A percentile compares a stretch with the other conserved stretches of the same genome.
These are phyloP conservation scores for Colletotrichum tropicale DNA, from an alignment of 2,329 filamentous ascomycete genomes.

Conservation along the genomic window DNA sequence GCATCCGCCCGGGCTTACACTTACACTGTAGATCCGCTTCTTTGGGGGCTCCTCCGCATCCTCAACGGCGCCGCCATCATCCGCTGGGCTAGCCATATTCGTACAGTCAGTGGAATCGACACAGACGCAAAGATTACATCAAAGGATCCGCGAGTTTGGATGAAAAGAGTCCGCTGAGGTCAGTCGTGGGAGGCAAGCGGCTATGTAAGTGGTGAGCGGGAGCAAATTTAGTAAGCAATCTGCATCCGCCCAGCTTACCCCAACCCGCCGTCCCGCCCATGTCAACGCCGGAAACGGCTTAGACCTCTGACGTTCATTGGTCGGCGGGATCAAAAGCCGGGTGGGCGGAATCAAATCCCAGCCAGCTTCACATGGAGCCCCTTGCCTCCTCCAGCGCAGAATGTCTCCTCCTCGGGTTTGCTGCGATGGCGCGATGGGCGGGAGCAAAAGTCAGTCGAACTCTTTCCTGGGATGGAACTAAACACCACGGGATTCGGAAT, in stretches of 20 bases:
- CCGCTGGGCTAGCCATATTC: not conserved
- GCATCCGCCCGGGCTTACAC: not conserved
- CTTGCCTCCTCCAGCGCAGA: not conserved
- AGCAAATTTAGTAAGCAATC: not conserved
- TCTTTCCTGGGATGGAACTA: not conserved
- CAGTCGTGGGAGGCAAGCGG: not conserved
- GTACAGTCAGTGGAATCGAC: not conserved
- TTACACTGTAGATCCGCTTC: slow-evolving; percentile 16
- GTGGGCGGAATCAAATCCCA: not conserved
- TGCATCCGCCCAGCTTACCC: not conserved
- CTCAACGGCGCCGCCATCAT: not conserved
- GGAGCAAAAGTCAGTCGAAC: not conserved
- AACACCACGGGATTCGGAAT: not conserved
- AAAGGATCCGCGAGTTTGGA: not conserved
- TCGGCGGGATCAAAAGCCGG: not conserved
- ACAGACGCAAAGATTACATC: not conserved
- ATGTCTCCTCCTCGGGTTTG: not conserved
- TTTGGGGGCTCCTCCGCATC: not conserved
- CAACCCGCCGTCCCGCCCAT: not conserved
- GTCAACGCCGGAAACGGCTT: not conserved
- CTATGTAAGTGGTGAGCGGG: not conserved
- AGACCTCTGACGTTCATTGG: not conserved
- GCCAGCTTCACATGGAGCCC: not conserved
- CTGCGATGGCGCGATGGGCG: not conserved
- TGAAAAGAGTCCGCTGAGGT: not conserved